phyloP scores from a whole-genome alignment of 305 asterid species.

The Plantago lanceolata region DNA sequence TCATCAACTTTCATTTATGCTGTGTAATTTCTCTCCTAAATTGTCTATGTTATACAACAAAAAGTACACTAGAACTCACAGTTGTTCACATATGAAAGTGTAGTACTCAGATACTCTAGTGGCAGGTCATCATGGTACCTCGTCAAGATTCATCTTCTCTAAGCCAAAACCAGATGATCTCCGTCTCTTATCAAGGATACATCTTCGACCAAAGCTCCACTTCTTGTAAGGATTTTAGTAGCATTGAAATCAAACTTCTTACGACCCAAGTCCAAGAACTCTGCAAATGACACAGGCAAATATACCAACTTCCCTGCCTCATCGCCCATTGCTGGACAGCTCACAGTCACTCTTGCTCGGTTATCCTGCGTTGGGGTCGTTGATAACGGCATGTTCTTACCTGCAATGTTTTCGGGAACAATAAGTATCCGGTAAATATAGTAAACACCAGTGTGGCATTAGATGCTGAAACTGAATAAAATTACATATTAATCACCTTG shows the following conservation, averaged over 20 bases:
- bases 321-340: constrained; percentile 43
- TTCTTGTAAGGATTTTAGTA: constrained; percentile 44
- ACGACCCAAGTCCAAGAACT: constrained; percentile 54
- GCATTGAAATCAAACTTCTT: constrained; percentile 47
- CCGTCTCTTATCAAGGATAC: constrained; percentile 62
- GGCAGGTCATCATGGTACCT: too few species aligned
- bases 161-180: constrained; percentile 57
- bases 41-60: too few species aligned
- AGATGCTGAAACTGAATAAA: not conserved
- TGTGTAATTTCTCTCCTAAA: too few species aligned
- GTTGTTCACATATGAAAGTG: too few species aligned
- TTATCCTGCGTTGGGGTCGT: constrained; percentile 26
- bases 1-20: too few species aligned
- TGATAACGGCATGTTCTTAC: constrained; percentile 20
- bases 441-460: not conserved
- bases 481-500: constrained; percentile 48
- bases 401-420: constrained; percentile 28
- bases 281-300: constrained; percentile 50
- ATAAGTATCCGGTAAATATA: not conserved
- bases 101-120: not conserved
- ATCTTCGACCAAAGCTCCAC: constrained; percentile 67
- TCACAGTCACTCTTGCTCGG: constrained; percentile 46
- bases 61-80: too few species aligned
- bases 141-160: constrained; percentile 23
- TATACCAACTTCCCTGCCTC: constrained; percentile 36